A percentile compares a stretch with the other conserved stretches of the same genome.
These are phyloP conservation scores for Coemansia sp. DNA, from an alignment of 192 early-diverging fungal species.

Conservation along the genomic window DNA sequence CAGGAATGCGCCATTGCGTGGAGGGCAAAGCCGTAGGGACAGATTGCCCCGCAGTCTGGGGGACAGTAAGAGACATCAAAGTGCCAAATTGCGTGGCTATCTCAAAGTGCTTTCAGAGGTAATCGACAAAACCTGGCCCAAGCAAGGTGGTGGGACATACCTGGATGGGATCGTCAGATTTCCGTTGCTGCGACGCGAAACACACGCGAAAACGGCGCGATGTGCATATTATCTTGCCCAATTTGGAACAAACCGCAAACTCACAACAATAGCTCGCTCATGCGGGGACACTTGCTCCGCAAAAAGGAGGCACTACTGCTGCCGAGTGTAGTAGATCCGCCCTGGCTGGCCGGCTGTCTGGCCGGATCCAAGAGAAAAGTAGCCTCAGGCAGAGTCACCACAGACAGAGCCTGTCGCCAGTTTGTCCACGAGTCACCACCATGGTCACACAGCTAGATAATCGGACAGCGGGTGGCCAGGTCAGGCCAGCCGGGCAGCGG, in stretches of 20 bases:
- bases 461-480: background rate
- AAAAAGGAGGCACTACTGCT: background rate
- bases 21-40: background rate
- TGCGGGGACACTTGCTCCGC: background rate
- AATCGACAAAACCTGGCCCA: conserved; percentile 1
- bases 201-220: conserved; percentile 2
- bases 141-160: background rate
- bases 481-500: background rate
- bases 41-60: background rate
- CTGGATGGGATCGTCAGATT: background rate
- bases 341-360: background rate
- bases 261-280: background rate
- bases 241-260: background rate
- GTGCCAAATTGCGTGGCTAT: background rate
- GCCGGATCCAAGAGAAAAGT: background rate
- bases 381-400: background rate
- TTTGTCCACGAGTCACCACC: background rate
- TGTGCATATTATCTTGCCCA: background rate
- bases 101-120: background rate
- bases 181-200: conserved; percentile 6
- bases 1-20: background rate
- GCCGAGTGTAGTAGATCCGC: background rate
- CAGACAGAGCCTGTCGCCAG: too few species aligned
- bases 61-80: conserved; percentile 2
- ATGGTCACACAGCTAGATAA: conserved; percentile 2